These are phyloP conservation scores for Aspergillus carbonarius DNA, from an alignment of 2,329 filamentous ascomycete species.

Conservation along the genomic window DNA sequence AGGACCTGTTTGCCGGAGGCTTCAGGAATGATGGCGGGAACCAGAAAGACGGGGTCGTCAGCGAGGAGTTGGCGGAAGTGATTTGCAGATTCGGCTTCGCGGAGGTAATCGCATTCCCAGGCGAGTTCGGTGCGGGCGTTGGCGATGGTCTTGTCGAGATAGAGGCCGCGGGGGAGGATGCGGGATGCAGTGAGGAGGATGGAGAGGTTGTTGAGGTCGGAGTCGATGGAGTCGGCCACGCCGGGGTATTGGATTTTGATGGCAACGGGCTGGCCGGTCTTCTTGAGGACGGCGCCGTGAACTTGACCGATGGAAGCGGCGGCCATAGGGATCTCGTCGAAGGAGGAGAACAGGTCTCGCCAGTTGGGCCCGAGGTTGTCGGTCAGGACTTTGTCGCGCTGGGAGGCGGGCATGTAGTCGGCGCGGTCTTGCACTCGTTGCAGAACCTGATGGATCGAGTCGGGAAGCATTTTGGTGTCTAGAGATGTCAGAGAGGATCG, in stretches of 20 bases:
- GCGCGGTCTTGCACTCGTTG: constrained; percentile 94
- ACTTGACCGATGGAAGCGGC: constrained; percentile 97
- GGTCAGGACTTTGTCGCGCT: constrained; percentile 79
- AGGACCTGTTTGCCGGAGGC: constrained; percentile 83
- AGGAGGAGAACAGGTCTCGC: constrained; percentile 77
- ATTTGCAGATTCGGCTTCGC: constrained; percentile 77
- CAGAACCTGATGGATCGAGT: constrained; percentile 80
- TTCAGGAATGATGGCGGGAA: constrained; percentile 74
- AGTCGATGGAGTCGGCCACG: constrained; percentile 93
- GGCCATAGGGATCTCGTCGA: constrained; percentile 88
- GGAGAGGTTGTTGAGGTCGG: constrained; percentile 89
- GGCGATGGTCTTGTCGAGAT: constrained; percentile 94
- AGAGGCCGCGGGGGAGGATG: constrained; percentile 85
- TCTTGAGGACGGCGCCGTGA: constrained; percentile 77
- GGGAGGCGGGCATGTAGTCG: constrained; percentile 96
- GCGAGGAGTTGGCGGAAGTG: constrained; percentile 75
- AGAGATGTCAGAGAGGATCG: constrained; percentile 5
- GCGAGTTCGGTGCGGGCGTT: constrained; percentile 88
- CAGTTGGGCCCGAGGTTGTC: constrained; percentile 79
- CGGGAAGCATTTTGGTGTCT: constrained; percentile 91
- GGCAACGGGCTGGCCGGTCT: constrained; percentile 73
- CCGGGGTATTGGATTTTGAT: constrained; percentile 98
- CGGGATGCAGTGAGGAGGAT: constrained; percentile 87
- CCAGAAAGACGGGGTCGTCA: constrained; percentile 74
- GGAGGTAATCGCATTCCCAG: constrained; percentile 95